A percentile compares a stretch with the other conserved stretches of the same genome.
These are phyloP conservation scores for Proliferodiscus dingleyae DNA, from an alignment of 2,329 filamentous ascomycete genomes.

Conservation along the genomic window DNA sequence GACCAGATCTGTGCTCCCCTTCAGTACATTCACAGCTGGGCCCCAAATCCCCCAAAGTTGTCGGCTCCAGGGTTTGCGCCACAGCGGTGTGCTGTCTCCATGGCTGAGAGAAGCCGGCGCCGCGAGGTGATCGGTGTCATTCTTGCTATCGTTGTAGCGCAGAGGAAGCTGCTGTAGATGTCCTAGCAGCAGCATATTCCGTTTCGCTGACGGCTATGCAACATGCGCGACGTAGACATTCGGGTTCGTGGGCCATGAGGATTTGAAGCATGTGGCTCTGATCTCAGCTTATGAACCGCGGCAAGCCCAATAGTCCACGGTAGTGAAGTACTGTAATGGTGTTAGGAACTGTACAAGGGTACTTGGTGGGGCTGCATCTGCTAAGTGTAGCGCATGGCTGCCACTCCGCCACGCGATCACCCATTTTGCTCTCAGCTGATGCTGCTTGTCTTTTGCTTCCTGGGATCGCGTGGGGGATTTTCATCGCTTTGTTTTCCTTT, in stretches of 20 bases:
- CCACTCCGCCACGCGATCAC: no score
- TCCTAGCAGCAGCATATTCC: constrained; percentile 27
- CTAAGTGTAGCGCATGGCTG: no score
- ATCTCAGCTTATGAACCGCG: background rate
- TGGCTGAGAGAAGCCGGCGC: constrained; percentile 15
- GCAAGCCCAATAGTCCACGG: no score
- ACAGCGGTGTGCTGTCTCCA: constrained; percentile 5
- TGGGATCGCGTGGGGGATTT: no score
- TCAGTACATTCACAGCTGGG: constrained; percentile 25
- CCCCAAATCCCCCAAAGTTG: constrained; percentile 21
- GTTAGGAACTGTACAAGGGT: no score
- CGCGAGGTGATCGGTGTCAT: constrained; percentile 9
- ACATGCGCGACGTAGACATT: background rate
- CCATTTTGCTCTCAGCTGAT: no score
- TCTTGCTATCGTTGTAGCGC: constrained; percentile 18
- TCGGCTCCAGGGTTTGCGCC: constrained; percentile 11
- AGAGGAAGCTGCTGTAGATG: constrained; percentile 20
- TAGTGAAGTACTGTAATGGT: no score
- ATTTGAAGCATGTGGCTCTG: background rate
- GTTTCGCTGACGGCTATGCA: constrained; percentile 18
- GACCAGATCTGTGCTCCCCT: constrained; percentile 21
- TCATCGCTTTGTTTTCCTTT: no score
- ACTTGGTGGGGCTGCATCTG: no score
- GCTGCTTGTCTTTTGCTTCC: no score
- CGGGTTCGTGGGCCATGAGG: background rate